Conservation (phyloP, 1,284 basidiomycete genomes). For the Puccinia novopanici region DNA sequence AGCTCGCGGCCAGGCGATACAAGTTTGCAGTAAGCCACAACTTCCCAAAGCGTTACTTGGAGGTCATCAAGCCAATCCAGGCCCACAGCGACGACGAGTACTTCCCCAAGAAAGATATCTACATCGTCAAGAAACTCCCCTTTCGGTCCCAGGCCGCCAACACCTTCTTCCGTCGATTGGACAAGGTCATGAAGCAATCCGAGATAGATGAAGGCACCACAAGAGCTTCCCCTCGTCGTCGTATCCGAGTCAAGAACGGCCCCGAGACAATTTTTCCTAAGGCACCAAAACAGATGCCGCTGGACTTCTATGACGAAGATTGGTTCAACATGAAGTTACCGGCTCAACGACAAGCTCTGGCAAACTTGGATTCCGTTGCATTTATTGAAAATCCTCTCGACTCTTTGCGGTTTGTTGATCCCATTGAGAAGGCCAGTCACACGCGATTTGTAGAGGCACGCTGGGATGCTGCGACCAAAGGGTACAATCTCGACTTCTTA, state of each 20-base stretch:
- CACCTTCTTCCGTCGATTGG: not conserved
- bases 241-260: not conserved
- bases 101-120: conserved; percentile 2
- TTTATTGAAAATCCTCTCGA: not conserved
- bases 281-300: not conserved
- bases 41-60: not conserved
- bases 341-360: conserved; percentile 13
- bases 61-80: not conserved
- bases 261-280: conserved; percentile 9
- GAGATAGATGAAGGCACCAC: not conserved
- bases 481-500: not conserved
- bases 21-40: not conserved
- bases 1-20: not conserved
- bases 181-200: not conserved
- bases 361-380: no score
- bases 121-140: conserved; percentile 3
- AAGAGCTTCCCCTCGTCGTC: not conserved
- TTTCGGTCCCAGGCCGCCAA: not conserved
- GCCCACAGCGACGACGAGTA: conserved; percentile 7
- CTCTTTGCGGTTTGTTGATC: not conserved
- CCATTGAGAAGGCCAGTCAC: not conserved
- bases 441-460: not conserved
- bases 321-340: conserved; percentile 12
- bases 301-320: conserved; percentile 4
- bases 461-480: conserved; percentile 22